Evolutionary conservation across 495 filamentous ascomycete species (phyloP).

Genomic region (Xylona heveae): DNA sequence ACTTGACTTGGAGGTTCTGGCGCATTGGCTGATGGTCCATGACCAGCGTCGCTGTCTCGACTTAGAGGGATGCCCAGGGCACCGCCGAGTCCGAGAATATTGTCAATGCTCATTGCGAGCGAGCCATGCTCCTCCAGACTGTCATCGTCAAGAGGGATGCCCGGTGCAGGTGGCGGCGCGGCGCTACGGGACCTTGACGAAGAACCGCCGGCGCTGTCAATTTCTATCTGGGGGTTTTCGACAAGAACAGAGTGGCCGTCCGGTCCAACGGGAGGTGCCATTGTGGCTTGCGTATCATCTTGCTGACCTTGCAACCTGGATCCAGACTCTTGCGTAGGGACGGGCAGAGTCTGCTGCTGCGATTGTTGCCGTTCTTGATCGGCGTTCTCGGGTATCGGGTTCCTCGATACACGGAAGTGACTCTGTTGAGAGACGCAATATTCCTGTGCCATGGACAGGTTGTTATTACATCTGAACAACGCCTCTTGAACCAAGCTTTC

Average conservation of each 20-base stretch:
- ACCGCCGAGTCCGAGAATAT: slow-evolving; percentile 7
- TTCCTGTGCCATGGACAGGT: slow-evolving; percentile 32
- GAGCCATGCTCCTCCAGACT: slow-evolving; percentile 7
- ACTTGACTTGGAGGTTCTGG: neutral
- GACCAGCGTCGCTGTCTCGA: neutral
- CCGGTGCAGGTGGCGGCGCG: slow-evolving; percentile 14
- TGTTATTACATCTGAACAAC: slow-evolving; percentile 60
- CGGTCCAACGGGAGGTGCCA: slow-evolving; percentile 1
- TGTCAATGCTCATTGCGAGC: slow-evolving; percentile 22
- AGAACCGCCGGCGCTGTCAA: slow-evolving; percentile 12
- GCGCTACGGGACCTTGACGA: slow-evolving; percentile 8
- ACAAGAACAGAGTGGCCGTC: slow-evolving; percentile 1
- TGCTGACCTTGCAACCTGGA: neutral
- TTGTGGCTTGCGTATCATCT: slow-evolving; percentile 6
- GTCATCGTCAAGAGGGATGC: slow-evolving; percentile 7
- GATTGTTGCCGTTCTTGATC: slow-evolving; percentile 14
- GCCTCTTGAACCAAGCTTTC: slow-evolving; percentile 51
- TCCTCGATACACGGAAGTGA: slow-evolving; percentile 22
- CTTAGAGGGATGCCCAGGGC: neutral
- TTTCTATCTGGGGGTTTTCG: slow-evolving; percentile 11
- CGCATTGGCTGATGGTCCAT: neutral
- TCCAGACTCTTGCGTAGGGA: neutral
- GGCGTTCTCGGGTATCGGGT: slow-evolving; percentile 45
- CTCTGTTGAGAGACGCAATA: slow-evolving; percentile 44
- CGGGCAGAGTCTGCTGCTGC: neutral